Evolutionary conservation across 257 asterid species (phyloP).

Genomic region (Gardenia jasminoides): DNA sequence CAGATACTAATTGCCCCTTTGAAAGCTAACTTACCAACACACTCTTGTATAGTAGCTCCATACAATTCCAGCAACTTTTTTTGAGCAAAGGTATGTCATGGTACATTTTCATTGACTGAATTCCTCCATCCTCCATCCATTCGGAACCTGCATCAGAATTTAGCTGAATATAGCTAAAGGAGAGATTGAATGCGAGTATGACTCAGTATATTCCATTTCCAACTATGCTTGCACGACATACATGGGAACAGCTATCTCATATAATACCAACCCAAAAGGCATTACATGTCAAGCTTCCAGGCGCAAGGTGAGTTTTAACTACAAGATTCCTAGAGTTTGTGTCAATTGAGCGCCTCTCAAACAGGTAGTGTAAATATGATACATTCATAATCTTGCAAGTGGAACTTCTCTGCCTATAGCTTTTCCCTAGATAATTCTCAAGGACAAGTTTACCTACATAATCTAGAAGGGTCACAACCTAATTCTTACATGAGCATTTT

Average conservation of each 20-base stretch:
- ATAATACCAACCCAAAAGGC: background rate
- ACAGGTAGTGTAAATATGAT: background rate
- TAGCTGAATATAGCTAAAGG: background rate
- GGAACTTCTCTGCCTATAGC: too few relatives aligned
- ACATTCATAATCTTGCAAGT: background rate
- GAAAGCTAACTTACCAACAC: conserved; percentile 41
- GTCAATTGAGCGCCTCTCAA: background rate
- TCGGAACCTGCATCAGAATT: conserved; percentile 63
- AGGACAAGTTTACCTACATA: background rate
- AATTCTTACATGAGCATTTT: background rate
- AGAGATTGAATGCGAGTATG: background rate
- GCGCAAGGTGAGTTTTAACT: background rate
- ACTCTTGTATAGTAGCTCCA: conserved; percentile 54
- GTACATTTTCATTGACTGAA: conserved; percentile 56
- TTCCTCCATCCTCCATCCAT: conserved; percentile 91
- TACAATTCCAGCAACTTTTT: conserved; percentile 53
- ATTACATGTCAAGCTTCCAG: background rate
- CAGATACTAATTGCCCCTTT: background rate
- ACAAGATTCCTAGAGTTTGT: background rate
- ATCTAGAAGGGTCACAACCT: background rate
- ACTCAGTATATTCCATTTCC: too few relatives aligned
- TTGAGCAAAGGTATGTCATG: conserved; percentile 56
- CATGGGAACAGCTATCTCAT: background rate
- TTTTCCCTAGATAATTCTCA: background rate
- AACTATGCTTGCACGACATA: too few relatives aligned